Conservation (phyloP, 768 basidiomycete species). For the Mycena haematopus region DNA sequence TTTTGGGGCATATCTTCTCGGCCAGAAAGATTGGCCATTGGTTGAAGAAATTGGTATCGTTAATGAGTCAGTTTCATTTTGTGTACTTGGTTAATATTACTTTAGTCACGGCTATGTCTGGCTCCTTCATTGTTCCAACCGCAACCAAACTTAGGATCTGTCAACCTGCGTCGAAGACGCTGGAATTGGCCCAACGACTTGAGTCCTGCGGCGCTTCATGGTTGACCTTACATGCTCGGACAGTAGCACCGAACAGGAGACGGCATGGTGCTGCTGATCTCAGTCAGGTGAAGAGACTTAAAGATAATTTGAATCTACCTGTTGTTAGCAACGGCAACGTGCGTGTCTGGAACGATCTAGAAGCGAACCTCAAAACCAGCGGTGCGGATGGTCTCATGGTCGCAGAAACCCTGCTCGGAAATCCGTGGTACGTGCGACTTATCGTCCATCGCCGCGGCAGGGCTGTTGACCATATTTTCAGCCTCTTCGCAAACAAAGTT, state of each 20-base stretch:
- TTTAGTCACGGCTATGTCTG: constrained; percentile 64
- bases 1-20: constrained; percentile 79
- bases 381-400: constrained; percentile 82
- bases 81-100: background rate
- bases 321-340: constrained; percentile 86
- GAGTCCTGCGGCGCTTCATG: constrained; percentile 73
- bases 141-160: constrained; percentile 69
- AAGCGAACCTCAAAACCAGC: constrained; percentile 58
- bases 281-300: constrained; percentile 60
- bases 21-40: constrained; percentile 73
- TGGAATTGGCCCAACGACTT: constrained; percentile 60
- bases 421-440: constrained; percentile 64
- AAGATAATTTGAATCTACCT: constrained; percentile 56
- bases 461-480: constrained; percentile 34
- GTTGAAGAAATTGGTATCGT: constrained; percentile 65
- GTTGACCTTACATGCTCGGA: constrained; percentile 77
- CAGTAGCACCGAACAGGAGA: constrained; percentile 71
- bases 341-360: constrained; percentile 61
- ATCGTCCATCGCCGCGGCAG: background rate
- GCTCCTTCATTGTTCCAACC: constrained; percentile 66
- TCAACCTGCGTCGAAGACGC: constrained; percentile 59
- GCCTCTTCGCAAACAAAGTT: constrained; percentile 60
- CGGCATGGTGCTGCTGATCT: constrained; percentile 78
- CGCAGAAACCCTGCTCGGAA: constrained; percentile 75
- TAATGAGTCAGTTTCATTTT: background rate